Evolutionary conservation across 2,329 filamentous ascomycete genomes (phyloP).

Genomic region (Microascus cirrosus): DNA sequence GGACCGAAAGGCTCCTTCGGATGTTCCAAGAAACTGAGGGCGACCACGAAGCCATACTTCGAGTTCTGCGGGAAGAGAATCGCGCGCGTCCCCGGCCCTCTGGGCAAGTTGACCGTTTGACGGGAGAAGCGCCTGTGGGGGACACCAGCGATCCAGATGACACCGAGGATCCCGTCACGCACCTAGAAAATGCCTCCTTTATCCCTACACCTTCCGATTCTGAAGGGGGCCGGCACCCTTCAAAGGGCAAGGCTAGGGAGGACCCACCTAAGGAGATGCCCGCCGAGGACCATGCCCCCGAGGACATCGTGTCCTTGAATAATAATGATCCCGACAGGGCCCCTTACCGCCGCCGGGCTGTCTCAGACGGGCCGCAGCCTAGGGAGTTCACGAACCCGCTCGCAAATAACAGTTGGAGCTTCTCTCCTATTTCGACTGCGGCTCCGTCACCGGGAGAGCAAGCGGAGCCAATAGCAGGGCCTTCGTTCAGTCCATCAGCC

Average conservation of each 20-base stretch:
- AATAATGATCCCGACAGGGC: not conserved
- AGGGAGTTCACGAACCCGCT: constrained; percentile 35
- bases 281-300: not conserved
- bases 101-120: not conserved
- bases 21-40: not conserved
- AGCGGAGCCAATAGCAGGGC: not conserved
- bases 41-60: not conserved
- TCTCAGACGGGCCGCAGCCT: constrained; percentile 43
- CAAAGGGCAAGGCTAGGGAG: not conserved
- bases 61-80: not conserved
- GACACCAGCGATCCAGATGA: not conserved
- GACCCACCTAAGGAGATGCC: not conserved
- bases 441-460: not conserved
- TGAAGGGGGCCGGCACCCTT: not conserved
- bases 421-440: constrained; percentile 18
- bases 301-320: not conserved
- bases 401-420: constrained; percentile 52
- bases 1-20: not conserved
- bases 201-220: not conserved
- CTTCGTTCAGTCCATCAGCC: not conserved
- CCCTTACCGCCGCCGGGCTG: constrained; percentile 25
- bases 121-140: too few species aligned
- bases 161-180: not conserved
- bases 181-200: not conserved
- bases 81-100: not conserved